Evolutionary conservation across 257 asterid genomes (phyloP).

Genomic region (Salvia rosmarinus): DNA sequence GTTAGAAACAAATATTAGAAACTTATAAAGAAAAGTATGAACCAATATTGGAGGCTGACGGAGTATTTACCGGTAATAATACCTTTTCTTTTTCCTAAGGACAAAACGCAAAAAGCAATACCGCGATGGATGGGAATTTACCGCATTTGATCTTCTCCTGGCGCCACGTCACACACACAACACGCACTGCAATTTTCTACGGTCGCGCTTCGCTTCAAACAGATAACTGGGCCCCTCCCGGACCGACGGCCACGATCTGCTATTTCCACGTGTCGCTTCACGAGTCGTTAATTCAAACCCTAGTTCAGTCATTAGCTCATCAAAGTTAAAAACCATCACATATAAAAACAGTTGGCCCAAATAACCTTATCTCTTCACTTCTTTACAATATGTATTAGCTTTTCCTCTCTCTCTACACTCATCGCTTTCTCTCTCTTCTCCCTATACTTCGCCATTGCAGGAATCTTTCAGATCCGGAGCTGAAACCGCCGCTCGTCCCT

Average conservation of each 20-base stretch:
- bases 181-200: slow-evolving; percentile 32
- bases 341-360: slow-evolving; percentile 21
- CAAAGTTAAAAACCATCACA: slow-evolving; percentile 29
- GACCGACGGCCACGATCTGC: slow-evolving; percentile 22
- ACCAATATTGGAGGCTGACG: too few species aligned
- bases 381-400: slow-evolving; percentile 42
- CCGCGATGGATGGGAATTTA: not conserved
- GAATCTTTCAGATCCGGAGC: slow-evolving; percentile 41
- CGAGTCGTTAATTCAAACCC: slow-evolving; percentile 36
- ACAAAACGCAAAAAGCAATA: not conserved
- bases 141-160: slow-evolving; percentile 26
- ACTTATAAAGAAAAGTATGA: too few species aligned
- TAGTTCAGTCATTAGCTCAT: slow-evolving; percentile 51
- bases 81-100: too few species aligned
- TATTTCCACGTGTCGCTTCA: slow-evolving; percentile 18
- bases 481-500: slow-evolving; percentile 17
- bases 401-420: slow-evolving; percentile 30
- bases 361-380: slow-evolving; percentile 66
- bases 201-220: slow-evolving; percentile 48
- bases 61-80: too few species aligned
- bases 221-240: slow-evolving; percentile 35
- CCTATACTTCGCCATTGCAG: slow-evolving; percentile 14
- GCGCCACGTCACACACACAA: slow-evolving; percentile 39
- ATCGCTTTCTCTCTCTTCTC: not conserved
- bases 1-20: too few species aligned